A percentile compares a stretch with the other conserved stretches of the same genome.
phyloP scores from a whole-genome alignment of 257 asterid species.

The Ligustrum vulgare region DNA sequence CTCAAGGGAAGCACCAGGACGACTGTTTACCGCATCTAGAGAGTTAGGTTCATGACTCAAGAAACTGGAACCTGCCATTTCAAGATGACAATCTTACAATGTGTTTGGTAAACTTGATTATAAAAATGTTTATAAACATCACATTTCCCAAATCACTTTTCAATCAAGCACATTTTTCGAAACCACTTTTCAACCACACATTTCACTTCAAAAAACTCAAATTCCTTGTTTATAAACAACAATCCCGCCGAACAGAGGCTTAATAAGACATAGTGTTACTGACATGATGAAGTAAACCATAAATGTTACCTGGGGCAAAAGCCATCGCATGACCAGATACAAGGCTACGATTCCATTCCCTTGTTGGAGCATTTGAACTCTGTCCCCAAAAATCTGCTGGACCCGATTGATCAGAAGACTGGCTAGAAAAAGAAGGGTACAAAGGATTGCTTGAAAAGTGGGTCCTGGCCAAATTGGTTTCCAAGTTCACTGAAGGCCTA shows the following conservation, averaged over 20 bases:
- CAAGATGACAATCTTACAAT: conserved; percentile 15
- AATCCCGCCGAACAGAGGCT: too few species aligned
- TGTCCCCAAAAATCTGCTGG: conserved; percentile 49
- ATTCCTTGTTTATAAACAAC: too few species aligned
- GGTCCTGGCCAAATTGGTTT: conserved; percentile 42
- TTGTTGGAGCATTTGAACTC: conserved; percentile 39
- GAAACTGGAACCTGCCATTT: conserved; percentile 50
- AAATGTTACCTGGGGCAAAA: conserved; percentile 52
- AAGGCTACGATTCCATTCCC: conserved; percentile 53
- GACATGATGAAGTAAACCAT: conserved; percentile 2
- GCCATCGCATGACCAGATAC: conserved; percentile 44
- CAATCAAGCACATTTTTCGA: too few species aligned
- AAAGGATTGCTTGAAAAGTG: conserved; percentile 42
- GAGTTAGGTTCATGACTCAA: conserved; percentile 50
- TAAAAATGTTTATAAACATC: too few species aligned
- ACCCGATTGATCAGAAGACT: conserved; percentile 40
- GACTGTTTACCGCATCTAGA: conserved; percentile 32
- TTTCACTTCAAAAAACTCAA: too few species aligned
- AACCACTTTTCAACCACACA: too few species aligned
- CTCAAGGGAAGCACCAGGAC: conserved; percentile 47
- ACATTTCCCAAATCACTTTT: too few species aligned
- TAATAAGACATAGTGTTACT: conserved; percentile 1
- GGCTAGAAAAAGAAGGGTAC: conserved; percentile 38
- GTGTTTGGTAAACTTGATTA: too few species aligned
- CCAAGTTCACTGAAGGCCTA: conserved; percentile 50